Evolutionary conservation across 306 rosid species (phyloP), one percentile per base, ranked within the genome.

Genomic region (Mucuna pruriens): DNA sequence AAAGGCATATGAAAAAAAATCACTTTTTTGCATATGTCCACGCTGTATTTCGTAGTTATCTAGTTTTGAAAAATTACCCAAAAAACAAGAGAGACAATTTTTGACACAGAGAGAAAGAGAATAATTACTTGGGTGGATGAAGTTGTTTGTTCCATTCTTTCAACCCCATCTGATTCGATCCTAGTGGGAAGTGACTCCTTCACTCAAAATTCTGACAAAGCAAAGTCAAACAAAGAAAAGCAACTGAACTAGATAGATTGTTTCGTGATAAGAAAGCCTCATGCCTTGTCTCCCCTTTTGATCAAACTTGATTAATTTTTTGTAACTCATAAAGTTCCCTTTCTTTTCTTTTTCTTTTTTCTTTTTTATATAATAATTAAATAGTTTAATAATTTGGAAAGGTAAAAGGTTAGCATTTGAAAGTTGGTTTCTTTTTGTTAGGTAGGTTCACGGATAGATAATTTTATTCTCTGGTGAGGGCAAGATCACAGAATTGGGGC

Each of bases 361-460:
- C n/a, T n/a, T n/a, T n/a, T n/a, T n/a, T n/a, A n/a, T n/a, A n/a
- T n/a, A n/a, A n/a, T n/a, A n/a, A n/a, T n/a, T n/a, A n/a, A n/a
- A n/a, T n/a, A n/a, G 15, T 66, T 9, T 39, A 10, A 10, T 65
- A 36, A 65, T 34, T 65, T 39, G 26, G 71, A 34, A 75, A n/a
- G 78, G 42, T 51, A n/a, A 2, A 31, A 13, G 44, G 29, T 11
- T 36, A 25, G 44, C 52, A 39, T 71, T 23, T 34, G 67, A 72
- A 62, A 81, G 80, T 52, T 65, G 60, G 75, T 19, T 15, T 58
- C 84, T 64, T 81, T 40, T 74, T 20, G 49, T 62, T 72, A 36
- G 74, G 79, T 73, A 40, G 45, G 25, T 38, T 66, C 31, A 66
- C 72, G 51, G 72, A 33, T 5, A 38, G 72, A 6, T 33, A 17